These are phyloP conservation scores for Cupressus sempervirens DNA, from an alignment of 75 land plant species.

Conservation along the genomic window DNA sequence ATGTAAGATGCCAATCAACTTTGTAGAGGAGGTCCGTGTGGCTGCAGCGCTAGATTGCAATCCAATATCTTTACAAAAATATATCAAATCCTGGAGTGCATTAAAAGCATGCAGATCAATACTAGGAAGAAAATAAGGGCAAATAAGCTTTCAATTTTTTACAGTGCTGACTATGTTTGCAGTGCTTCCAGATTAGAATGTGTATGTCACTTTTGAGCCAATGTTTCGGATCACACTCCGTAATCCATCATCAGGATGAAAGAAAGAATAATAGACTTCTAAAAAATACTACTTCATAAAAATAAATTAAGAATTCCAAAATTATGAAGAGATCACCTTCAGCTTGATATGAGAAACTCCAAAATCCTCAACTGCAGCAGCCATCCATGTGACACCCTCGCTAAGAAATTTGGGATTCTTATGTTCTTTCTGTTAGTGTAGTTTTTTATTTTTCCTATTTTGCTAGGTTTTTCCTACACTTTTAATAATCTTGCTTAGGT, in stretches of 20 bases:
- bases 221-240: too few species aligned
- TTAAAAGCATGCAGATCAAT: background rate
- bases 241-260: too few species aligned
- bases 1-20: slow-evolving; percentile 42
- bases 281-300: background rate
- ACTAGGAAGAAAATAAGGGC: background rate
- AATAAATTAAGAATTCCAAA: background rate
- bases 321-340: slow-evolving; percentile 24
- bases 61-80: slow-evolving; percentile 43
- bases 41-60: slow-evolving; percentile 53
- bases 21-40: slow-evolving; percentile 36
- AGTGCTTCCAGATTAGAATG: too few species aligned
- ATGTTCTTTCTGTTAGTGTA: too few species aligned
- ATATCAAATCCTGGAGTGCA: slow-evolving; percentile 34
- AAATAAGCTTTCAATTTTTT: background rate
- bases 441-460: too few species aligned
- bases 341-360: slow-evolving; percentile 34
- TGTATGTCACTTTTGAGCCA: too few species aligned
- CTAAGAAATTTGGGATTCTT: slow-evolving; percentile 50
- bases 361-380: slow-evolving; percentile 41
- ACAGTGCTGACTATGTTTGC: too few species aligned
- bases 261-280: too few species aligned
- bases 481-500: too few species aligned
- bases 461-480: too few species aligned
- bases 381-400: slow-evolving; percentile 46